These are phyloP conservation scores for Candida albicans DNA, from an alignment of 1,139 yeast species.

Conservation along the genomic window DNA sequence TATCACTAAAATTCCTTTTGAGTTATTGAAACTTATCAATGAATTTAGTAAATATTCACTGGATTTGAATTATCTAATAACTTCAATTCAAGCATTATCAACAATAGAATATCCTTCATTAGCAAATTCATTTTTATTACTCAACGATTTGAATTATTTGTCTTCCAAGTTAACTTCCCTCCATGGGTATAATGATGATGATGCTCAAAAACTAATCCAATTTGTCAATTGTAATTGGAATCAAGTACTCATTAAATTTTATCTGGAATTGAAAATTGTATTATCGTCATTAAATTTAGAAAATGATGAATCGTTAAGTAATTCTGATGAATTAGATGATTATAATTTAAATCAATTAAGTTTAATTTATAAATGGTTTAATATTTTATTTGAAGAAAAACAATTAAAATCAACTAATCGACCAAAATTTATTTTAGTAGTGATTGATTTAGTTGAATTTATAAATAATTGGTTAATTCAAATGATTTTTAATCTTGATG, in stretches of 20 bases:
- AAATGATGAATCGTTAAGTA: conserved; percentile 3
- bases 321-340: conserved; percentile 20
- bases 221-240: conserved; percentile 23
- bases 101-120: conserved; percentile 34
- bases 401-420: conserved; percentile 29
- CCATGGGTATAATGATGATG: too few species aligned
- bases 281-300: conserved; percentile 20
- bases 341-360: conserved; percentile 23
- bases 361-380: conserved; percentile 27
- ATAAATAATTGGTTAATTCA: conserved; percentile 32
- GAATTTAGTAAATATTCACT: conserved; percentile 20
- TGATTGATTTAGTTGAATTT: conserved; percentile 30
- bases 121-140: conserved; percentile 33
- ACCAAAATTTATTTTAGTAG: conserved; percentile 26
- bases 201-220: conserved; percentile 15
- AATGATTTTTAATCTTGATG: conserved; percentile 27
- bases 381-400: conserved; percentile 21
- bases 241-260: conserved; percentile 22
- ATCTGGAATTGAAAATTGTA: conserved; percentile 21
- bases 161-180: conserved; percentile 12
- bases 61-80: conserved; percentile 16
- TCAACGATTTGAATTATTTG: conserved; percentile 37
- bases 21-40: conserved; percentile 21
- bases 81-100: conserved; percentile 34
- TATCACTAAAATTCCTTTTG: conserved; percentile 23